These are phyloP conservation scores for Flaveria floridana DNA, from an alignment of 140 eudicot genomes.

Conservation along the genomic window DNA sequence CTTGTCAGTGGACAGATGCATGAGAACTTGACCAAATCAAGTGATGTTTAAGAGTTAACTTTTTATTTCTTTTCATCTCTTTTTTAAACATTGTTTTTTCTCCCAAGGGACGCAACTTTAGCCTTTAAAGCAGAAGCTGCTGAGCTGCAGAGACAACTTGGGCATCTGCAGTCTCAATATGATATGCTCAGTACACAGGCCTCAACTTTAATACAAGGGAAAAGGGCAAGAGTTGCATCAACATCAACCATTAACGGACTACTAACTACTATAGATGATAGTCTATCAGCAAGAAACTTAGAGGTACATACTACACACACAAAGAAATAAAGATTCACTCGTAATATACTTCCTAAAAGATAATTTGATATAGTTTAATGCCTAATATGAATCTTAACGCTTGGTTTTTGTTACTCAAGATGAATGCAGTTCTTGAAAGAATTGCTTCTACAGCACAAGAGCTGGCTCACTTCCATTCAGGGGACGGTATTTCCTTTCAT, in stretches of 20 bases:
- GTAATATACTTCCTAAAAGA: not conserved
- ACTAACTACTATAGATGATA: conserved; percentile 63
- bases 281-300: conserved; percentile 79
- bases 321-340: not conserved
- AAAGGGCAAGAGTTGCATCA: conserved; percentile 88
- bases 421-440: conserved; percentile 93
- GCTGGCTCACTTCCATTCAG: conserved; percentile 93
- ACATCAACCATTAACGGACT: conserved; percentile 76
- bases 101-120: conserved; percentile 70
- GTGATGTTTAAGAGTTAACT: not conserved
- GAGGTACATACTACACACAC: conserved; percentile 47
- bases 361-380: not conserved
- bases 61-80: not conserved
- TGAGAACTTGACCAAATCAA: not conserved
- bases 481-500: conserved; percentile 56
- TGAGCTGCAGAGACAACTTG: conserved; percentile 88
- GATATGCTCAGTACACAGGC: conserved; percentile 91
- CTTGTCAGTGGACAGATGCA: not conserved
- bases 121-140: conserved; percentile 76
- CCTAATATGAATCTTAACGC: conserved; percentile 16
- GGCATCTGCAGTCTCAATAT: conserved; percentile 74
- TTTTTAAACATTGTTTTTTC: not conserved
- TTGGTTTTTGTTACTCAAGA: conserved; percentile 46
- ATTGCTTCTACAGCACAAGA: conserved; percentile 88
- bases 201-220: conserved; percentile 79